Evolutionary conservation across 495 filamentous ascomycete species (phyloP).

Genomic region (Penicillium soppii): DNA sequence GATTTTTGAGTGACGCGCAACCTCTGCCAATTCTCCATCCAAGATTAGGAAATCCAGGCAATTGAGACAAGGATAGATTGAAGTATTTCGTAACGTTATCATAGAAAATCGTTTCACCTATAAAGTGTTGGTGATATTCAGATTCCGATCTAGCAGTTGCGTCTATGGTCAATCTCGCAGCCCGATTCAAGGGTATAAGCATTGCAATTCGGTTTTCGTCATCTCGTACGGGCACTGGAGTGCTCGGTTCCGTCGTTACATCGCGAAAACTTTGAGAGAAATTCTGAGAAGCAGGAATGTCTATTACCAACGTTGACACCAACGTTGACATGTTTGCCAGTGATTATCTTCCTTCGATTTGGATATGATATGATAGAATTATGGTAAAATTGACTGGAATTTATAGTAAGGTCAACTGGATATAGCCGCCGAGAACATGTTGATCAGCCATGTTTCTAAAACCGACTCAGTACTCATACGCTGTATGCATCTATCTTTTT

Average conservation of each 20-base stretch:
- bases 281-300: no score
- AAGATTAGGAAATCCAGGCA: not conserved
- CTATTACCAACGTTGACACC: no score
- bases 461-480: no score
- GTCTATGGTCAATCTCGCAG: not conserved
- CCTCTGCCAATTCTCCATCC: conserved; percentile 5
- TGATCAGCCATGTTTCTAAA: no score
- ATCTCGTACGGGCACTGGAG: not conserved
- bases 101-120: conserved; percentile 1
- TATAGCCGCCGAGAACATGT: no score
- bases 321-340: no score
- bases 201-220: not conserved
- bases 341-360: no score
- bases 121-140: not conserved
- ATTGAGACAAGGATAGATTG: not conserved
- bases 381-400: no score
- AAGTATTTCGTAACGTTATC: not conserved
- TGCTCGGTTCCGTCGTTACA: not conserved
- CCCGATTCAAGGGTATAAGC: not conserved
- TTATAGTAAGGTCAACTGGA: no score
- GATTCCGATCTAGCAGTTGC: not conserved
- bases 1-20: not conserved
- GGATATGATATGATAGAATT: no score
- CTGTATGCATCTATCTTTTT: no score
- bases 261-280: not conserved